Percentiles rank a stretch among this genome's conserved stretches.
Evolutionary conservation across 169 alveolate species (phyloP).

Genomic region (Cryptosporidium felis): DNA sequence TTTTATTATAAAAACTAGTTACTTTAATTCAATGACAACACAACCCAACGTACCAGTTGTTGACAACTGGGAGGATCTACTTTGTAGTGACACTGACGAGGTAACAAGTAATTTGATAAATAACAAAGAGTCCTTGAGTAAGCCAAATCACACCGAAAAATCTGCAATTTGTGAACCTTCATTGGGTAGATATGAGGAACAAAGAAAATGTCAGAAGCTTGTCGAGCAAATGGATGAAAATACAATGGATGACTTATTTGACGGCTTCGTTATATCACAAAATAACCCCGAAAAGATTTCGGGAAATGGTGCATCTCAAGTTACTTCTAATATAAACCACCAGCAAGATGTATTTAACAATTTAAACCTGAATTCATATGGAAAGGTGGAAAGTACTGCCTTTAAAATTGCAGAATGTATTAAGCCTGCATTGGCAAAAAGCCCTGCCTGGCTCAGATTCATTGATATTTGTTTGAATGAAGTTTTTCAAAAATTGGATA

Average conservation of each 20-base stretch:
- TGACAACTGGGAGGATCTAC: slow-evolving; percentile 69
- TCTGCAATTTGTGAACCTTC: background rate
- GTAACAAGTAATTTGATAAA: background rate
- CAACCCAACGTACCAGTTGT: slow-evolving; percentile 51
- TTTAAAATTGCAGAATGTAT: slow-evolving; percentile 62
- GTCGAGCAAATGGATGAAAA: slow-evolving; percentile 68
- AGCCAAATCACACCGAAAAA: background rate
- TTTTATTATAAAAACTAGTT: background rate
- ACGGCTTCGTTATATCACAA: slow-evolving; percentile 13
- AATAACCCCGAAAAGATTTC: background rate
- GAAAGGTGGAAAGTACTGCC: slow-evolving; percentile 53
- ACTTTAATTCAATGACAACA: background rate
- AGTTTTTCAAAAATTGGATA: slow-evolving; percentile 50
- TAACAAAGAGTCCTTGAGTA: background rate
- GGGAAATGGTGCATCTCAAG: background rate
- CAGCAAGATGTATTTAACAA: slow-evolving; percentile 16
- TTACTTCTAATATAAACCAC: background rate
- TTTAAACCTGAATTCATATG: slow-evolving; percentile 37
- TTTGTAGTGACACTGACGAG: slow-evolving; percentile 49
- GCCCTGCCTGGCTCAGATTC: slow-evolving; percentile 70
- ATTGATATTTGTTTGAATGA: slow-evolving; percentile 58
- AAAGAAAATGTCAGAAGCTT: slow-evolving; percentile 40
- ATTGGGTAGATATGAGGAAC: background rate
- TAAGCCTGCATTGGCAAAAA: slow-evolving; percentile 53
- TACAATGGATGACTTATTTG: slow-evolving; percentile 64